phyloP scores from a whole-genome alignment of 2,329 filamentous ascomycete species.

The Acrocalymma vagum region DNA sequence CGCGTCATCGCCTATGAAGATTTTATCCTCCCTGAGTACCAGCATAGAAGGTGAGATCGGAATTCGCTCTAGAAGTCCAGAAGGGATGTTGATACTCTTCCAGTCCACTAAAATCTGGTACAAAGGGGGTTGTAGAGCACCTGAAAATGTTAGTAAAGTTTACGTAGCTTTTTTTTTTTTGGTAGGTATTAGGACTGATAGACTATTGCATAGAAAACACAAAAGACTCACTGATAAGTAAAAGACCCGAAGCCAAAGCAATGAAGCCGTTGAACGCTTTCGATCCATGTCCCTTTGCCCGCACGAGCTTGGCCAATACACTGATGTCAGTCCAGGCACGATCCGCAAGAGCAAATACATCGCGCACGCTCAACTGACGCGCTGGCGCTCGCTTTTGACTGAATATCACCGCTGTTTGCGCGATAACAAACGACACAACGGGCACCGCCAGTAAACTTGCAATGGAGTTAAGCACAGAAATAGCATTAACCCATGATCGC shows the following conservation, averaged over 20 bases:
- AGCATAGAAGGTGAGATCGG: no score
- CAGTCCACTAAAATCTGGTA: conserved; percentile 8
- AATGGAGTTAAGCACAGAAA: conserved; percentile 13
- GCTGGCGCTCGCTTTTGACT: conserved; percentile 2
- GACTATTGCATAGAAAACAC: no score
- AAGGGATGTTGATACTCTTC: conserved; percentile 5
- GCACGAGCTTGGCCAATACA: conserved; percentile 1
- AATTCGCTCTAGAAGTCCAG: neutral
- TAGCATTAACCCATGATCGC: conserved; percentile 10
- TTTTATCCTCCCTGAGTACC: no score
- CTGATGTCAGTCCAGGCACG: conserved; percentile 11
- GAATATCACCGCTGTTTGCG: conserved; percentile 8
- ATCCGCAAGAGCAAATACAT: conserved; percentile 20
- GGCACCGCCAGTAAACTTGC: conserved; percentile 10
- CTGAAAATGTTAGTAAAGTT: conserved; percentile 1
- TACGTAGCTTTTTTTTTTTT: no score
- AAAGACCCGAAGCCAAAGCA: conserved; percentile 1
- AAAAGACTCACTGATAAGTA: conserved; percentile 2
- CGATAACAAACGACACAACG: conserved; percentile 5
- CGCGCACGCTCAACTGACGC: conserved; percentile 13
- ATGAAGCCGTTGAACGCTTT: conserved; percentile 3
- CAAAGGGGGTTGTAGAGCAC: conserved; percentile 9
- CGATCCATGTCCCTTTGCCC: conserved; percentile 1
- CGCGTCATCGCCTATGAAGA: conserved; percentile 9
- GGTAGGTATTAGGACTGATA: no score